Conservation (phyloP, 2,329 filamentous ascomycete genomes). For the Cordyceps militaris region DNA sequence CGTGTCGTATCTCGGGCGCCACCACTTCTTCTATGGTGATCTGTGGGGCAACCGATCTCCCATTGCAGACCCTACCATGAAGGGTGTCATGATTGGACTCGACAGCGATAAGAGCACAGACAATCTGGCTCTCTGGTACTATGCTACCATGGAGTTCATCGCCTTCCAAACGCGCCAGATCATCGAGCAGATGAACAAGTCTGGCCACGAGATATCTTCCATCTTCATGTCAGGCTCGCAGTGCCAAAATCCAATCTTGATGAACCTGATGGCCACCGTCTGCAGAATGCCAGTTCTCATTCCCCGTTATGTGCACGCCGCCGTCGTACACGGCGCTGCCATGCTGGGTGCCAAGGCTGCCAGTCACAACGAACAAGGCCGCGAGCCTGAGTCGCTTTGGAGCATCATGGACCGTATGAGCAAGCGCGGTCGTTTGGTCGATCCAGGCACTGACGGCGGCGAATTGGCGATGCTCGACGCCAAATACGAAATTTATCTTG, state of each 20-base stretch:
- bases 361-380: slow-evolving; percentile 59
- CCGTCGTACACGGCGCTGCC: slow-evolving; percentile 94
- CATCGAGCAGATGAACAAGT: slow-evolving; percentile 83
- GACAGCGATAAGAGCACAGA: slow-evolving; percentile 82
- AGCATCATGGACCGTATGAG: slow-evolving; percentile 97
- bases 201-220: slow-evolving; percentile 78
- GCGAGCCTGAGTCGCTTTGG: slow-evolving; percentile 83
- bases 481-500: slow-evolving; percentile 94
- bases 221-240: slow-evolving; percentile 99
- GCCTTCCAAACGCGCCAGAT: slow-evolving; percentile 96
- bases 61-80: slow-evolving; percentile 88
- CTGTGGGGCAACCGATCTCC: slow-evolving; percentile 95
- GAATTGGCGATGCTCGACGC: slow-evolving; percentile 76
- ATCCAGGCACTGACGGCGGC: slow-evolving; percentile 61
- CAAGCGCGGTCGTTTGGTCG: slow-evolving; percentile 80
- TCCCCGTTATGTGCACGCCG: slow-evolving; percentile 87
- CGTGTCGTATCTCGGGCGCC: slow-evolving; percentile 78
- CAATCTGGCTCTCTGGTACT: slow-evolving; percentile 85
- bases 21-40: slow-evolving; percentile 98
- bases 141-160: slow-evolving; percentile 96
- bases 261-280: slow-evolving; percentile 82
- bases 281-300: slow-evolving; percentile 92
- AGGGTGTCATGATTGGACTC: slow-evolving; percentile 79
- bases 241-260: slow-evolving; percentile 90
- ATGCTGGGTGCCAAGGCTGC: slow-evolving; percentile 99